Evolutionary conservation across 345 rosid species (phyloP).

Genomic region (Hirschfeldia incana): DNA sequence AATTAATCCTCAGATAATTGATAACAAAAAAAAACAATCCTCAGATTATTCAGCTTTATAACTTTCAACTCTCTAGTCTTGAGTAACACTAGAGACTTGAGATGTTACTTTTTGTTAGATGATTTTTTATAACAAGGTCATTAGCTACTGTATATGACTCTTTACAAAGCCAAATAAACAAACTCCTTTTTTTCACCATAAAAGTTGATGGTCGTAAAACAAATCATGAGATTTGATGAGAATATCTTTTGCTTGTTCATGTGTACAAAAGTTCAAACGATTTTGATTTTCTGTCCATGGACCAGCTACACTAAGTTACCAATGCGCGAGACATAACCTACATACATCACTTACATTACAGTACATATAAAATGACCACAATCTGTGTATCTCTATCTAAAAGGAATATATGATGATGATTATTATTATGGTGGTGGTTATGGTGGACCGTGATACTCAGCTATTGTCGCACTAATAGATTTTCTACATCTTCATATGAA

Average conservation of each 20-base stretch:
- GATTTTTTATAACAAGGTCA: background rate
- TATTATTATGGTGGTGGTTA: conserved; percentile 26
- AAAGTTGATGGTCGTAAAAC: conserved; percentile 15
- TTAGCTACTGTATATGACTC: background rate
- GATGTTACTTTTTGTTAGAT: background rate
- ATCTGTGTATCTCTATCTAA: conserved; percentile 11
- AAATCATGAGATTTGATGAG: conserved; percentile 28
- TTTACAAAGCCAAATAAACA: background rate
- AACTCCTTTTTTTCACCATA: background rate
- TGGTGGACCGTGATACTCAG: conserved; percentile 34
- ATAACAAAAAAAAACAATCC: too few relatives aligned
- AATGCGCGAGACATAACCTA: conserved; percentile 21
- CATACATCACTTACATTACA: conserved; percentile 11
- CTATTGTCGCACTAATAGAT: conserved; percentile 22
- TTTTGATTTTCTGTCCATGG: conserved; percentile 13
- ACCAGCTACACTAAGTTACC: conserved; percentile 2
- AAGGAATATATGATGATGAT: conserved; percentile 32
- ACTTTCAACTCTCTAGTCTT: background rate
- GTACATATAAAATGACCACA: conserved; percentile 7
- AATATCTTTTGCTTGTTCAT: conserved; percentile 29
- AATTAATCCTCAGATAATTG: background rate
- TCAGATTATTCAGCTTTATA: background rate
- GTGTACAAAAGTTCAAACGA: conserved; percentile 27
- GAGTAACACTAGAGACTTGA: background rate
- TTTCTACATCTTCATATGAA: background rate